Evolutionary conservation across 2,329 filamentous ascomycete species (phyloP), one percentile per base, ranked within the genome.

Genomic region (Furcasterigmium furcatum): DNA sequence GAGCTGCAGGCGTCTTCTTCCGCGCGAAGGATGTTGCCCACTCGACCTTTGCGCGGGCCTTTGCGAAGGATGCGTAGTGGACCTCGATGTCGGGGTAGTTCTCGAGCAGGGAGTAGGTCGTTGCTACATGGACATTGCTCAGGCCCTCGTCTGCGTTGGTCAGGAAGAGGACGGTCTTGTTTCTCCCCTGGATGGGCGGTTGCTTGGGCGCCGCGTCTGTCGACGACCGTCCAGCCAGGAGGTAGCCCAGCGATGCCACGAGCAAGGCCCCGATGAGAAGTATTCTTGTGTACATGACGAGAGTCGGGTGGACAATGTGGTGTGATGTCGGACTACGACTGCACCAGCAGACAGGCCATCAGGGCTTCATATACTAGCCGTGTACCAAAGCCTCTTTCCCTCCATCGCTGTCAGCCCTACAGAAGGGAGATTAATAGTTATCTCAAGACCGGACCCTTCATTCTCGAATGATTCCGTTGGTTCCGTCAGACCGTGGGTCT

Each of bases 121-220:
- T 65, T 5, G 65, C 63, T 12, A 69, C 47, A 43, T 62, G 62
- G 16, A 67, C 64, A 38, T 70, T 70, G 9, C 59, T 60, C 9
- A 65, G 54, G 22, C 67, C 66, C 41, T 57, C 56, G 9, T 64
- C 59, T 9, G 51, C 50, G 46, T 61, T 60, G 18, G 57, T 55
- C 30, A 68, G 38, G 46, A 68, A 61, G 9, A 69, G 58, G 13
- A 65, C 55, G 2, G 61, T 63, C 38, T 61, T 60, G 41, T 62
- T 59, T 9, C 44, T 45, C 5, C 58, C 58, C 19, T 45, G 30
- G 22, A 52, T 44, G 16, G 29, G 19, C 4, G 43, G 10, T 3
- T 19, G 16, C 0, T 12, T 21, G 14, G 25, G 30, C 16, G 13
- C 30, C 16, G 30, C 2, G 3, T 13, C 30, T n/a, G n/a, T n/a